Evolutionary conservation across 371 early-diverging fungal genomes (phyloP).

Genomic region (Quaeritorhiza haematococci): DNA sequence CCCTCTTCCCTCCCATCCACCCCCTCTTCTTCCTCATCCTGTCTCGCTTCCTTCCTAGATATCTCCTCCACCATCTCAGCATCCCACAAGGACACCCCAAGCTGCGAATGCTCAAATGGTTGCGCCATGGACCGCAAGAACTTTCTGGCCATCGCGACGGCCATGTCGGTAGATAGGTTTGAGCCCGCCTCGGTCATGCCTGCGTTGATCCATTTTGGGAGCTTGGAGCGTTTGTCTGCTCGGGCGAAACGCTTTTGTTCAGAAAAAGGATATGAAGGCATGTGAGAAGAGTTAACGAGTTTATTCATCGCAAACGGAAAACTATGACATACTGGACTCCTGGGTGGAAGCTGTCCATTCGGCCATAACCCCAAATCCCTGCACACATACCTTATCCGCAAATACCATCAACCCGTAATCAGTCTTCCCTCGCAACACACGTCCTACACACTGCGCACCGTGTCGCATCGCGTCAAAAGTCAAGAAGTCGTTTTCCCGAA

Average conservation of each 20-base stretch:
- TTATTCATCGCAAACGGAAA: no score
- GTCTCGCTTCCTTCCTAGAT: no score
- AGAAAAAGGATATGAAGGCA: no score
- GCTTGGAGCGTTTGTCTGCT: conserved; percentile 90
- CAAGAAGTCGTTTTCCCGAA: conserved; percentile 97
- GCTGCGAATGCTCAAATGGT: conserved; percentile 65
- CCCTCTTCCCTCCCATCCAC: no score
- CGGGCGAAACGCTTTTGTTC: conserved; percentile 93
- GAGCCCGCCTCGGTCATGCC: conserved; percentile 85
- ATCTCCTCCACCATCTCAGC: conserved; percentile 13
- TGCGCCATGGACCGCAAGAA: conserved; percentile 97
- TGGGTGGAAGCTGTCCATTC: no score
- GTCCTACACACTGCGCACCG: conserved; percentile 98
- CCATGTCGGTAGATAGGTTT: conserved; percentile 98
- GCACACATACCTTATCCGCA: conserved; percentile 83
- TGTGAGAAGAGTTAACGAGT: no score
- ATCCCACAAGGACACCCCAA: conserved; percentile 39
- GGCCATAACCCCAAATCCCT: no score
- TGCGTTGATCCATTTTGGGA: conserved; percentile 97
- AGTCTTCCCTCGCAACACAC: conserved; percentile 96
- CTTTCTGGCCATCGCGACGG: conserved; percentile 86
- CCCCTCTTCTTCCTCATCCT: no score
- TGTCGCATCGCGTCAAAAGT: conserved; percentile 99
- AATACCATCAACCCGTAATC: conserved; percentile 99
- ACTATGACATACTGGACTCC: no score